These are phyloP conservation scores for Beverwykella pulmonaria DNA, from an alignment of 495 filamentous ascomycete species.

Conservation along the genomic window DNA sequence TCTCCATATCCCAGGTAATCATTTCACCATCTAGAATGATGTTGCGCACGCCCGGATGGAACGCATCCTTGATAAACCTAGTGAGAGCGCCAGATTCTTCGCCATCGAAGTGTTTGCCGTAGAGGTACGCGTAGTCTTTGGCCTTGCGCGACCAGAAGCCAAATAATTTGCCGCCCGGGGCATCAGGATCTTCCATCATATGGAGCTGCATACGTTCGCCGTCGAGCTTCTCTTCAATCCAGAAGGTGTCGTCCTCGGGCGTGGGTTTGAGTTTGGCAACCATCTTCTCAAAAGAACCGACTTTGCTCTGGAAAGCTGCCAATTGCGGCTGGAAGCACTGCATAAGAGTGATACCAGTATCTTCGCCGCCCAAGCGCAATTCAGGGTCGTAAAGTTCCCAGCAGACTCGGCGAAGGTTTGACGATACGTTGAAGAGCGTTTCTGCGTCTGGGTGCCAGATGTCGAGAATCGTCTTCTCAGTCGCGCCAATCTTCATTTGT, in stretches of 20 bases:
- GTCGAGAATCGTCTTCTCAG: constrained; percentile 87
- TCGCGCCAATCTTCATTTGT: constrained; percentile 97
- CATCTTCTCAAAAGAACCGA: constrained; percentile 74
- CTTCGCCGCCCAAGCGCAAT: constrained; percentile 72
- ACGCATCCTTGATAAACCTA: constrained; percentile 75
- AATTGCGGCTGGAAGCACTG: constrained; percentile 96
- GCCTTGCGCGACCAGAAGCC: constrained; percentile 94
- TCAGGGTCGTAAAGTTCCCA: constrained; percentile 88
- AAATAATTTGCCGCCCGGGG: constrained; percentile 73
- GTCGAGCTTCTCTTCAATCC: constrained; percentile 98
- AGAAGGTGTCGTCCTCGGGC: constrained; percentile 75
- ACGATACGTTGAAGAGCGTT: constrained; percentile 86
- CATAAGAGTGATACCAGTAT: constrained; percentile 80
- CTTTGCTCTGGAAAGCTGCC: constrained; percentile 88
- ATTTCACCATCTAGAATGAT: constrained; percentile 97
- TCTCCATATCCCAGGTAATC: constrained; percentile 95
- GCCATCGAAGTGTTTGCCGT: constrained; percentile 76
- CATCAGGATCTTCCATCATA: constrained; percentile 71
- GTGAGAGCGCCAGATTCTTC: constrained; percentile 81
- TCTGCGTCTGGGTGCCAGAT: constrained; percentile 95
- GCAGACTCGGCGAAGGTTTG: constrained; percentile 85
- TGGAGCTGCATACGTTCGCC: constrained; percentile 97
- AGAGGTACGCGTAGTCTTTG: constrained; percentile 96
- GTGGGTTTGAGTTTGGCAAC: constrained; percentile 69
- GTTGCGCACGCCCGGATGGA: constrained; percentile 74